phyloP scores from a whole-genome alignment of 768 basidiomycete species.

The Rhodocollybia butyracea region DNA sequence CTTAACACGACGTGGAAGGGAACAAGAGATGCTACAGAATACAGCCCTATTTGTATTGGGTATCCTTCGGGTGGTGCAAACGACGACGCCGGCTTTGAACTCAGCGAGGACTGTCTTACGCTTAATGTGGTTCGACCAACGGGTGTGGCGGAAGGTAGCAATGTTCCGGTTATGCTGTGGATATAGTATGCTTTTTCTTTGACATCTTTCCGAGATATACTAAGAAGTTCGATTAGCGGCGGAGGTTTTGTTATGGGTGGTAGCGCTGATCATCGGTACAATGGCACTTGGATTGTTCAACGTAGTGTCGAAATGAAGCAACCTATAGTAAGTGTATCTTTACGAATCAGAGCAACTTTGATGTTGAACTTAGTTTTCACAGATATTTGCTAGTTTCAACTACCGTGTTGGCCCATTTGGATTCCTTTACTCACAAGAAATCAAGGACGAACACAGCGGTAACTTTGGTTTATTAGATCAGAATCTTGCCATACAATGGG shows the following conservation, averaged over 20 bases:
- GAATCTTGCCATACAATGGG: conserved; percentile 44
- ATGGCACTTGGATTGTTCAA: conserved; percentile 20
- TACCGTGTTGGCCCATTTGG: conserved; percentile 51
- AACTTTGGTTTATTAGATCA: conserved; percentile 50
- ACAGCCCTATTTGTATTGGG: neutral
- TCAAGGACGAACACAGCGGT: conserved; percentile 30
- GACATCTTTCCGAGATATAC: neutral
- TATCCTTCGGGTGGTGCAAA: neutral
- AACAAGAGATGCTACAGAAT: neutral
- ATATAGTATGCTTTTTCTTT: neutral
- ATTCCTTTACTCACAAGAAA: conserved; percentile 40
- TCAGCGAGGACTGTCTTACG: conserved; percentile 41
- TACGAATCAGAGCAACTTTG: neutral
- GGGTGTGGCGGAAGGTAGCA: conserved; percentile 3
- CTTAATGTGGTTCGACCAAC: conserved; percentile 40
- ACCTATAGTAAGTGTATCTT: neutral
- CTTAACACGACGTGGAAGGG: neutral
- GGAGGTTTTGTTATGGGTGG: conserved; percentile 30
- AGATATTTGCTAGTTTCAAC: conserved; percentile 45
- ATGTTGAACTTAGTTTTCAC: conserved; percentile 23
- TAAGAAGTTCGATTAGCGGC: conserved; percentile 18
- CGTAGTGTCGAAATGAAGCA: conserved; percentile 12
- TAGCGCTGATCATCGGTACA: conserved; percentile 23
- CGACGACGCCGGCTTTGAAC: neutral
- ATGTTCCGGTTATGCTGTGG: conserved; percentile 11